These are phyloP conservation scores for Emmonsia crescens DNA, from an alignment of 2,329 filamentous ascomycete species.

Conservation along the genomic window DNA sequence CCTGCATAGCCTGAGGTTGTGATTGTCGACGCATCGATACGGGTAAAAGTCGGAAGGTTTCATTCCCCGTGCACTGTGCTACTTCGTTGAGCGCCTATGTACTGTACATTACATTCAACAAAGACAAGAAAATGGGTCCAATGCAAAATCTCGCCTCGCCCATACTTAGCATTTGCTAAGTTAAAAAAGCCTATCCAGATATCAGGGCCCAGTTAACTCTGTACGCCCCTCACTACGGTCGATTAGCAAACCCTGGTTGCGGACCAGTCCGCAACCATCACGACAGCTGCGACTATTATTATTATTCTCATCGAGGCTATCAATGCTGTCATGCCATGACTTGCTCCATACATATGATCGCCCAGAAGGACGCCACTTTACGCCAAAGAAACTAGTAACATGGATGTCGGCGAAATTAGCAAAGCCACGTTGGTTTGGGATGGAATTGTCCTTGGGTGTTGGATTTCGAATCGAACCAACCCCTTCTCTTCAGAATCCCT, in stretches of 20 bases:
- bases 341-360: background rate
- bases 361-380: background rate
- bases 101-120: background rate
- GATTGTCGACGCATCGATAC: background rate
- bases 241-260: background rate
- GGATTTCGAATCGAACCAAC: background rate
- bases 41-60: background rate
- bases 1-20: background rate
- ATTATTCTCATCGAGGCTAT: background rate
- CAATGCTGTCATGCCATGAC: background rate
- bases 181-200: background rate
- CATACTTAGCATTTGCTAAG: background rate
- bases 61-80: background rate
- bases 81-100: background rate
- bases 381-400: background rate
- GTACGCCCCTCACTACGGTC: background rate
- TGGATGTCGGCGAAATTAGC: background rate
- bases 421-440: background rate
- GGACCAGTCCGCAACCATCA: background rate
- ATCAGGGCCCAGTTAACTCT: background rate
- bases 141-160: background rate
- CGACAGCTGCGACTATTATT: background rate
- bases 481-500: background rate
- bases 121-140: too few relatives aligned
- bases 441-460: background rate